Evolutionary conservation across 179 eudicot species (phyloP), one percentile per base, ranked within the genome.

Genomic region (Actinidia chinensis): DNA sequence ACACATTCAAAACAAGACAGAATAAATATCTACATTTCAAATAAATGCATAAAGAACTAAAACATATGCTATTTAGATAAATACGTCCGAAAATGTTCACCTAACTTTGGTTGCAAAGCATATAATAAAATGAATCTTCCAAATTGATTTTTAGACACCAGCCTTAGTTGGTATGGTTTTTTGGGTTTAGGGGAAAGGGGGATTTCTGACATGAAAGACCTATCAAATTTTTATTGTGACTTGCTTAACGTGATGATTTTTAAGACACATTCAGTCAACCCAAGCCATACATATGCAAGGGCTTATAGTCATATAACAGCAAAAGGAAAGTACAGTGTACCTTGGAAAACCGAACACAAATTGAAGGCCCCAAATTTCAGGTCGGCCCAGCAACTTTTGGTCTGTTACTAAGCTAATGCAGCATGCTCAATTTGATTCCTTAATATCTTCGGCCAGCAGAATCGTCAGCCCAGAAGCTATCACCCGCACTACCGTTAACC

Each of bases 401-500:
- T 80, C 82, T 90, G 46, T 98, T 97, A 79, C 88, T 90, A 96
- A 22, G 99, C 99, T 58, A 98, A 88, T 63, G 99, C 99, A 78
- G 99, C 94, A 28, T 1, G 33, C 33, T 58, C 99, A 28, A 28
- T n/a, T n/a, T n/a, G 90, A 82, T 94, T n/a, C n/a, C n/a, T n/a
- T n/a, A n/a, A 96, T n/a, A 96, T 94, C 18, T n/a, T n/a, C n/a
- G n/a, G n/a, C n/a, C n/a, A 96, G 94, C 86, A 92, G 98, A 84
- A 89, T 91, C 84, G 94, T 89, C 86, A 96, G 85, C 84, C 94
- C 98, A 82, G 99, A 96, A 50, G 99, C 97, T 70, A 98, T 96
- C 71, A 96, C 99, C 99, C 94, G 80, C 71, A 79, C 20, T 55
- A 83, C 22, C 58, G 11, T 66, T 67, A 5, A 47, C 77, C 60